A percentile compares a stretch with the other conserved stretches of the same genome.
Conservation (phyloP, 2,329 filamentous ascomycete species). For the Stemphylium vesicarium region DNA sequence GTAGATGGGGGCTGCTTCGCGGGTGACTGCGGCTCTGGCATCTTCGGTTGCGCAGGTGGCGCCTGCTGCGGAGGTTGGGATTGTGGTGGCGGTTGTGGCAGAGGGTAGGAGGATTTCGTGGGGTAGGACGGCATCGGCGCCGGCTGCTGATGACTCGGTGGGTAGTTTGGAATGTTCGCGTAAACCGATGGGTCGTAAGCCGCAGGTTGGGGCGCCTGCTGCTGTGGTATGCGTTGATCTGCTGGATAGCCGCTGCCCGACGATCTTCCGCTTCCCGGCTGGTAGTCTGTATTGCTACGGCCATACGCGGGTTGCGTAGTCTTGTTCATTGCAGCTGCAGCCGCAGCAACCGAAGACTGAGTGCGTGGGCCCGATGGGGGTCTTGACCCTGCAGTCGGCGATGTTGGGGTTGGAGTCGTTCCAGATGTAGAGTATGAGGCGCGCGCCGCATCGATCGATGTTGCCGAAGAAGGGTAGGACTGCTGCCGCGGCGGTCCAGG, state of each 20-base stretch:
- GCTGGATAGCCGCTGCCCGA: conserved; percentile 47
- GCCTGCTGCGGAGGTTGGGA: conserved; percentile 58
- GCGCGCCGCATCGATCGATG: conserved; percentile 57
- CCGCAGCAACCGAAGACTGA: conserved; percentile 56
- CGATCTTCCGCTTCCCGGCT: conserved; percentile 36
- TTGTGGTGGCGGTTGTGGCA: conserved; percentile 56
- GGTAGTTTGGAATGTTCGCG: conserved; percentile 56
- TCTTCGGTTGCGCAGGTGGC: conserved; percentile 53
- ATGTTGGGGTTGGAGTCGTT: conserved; percentile 50
- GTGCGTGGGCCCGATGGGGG: conserved; percentile 57
- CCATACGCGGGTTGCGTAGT: conserved; percentile 51
- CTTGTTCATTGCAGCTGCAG: conserved; percentile 56
- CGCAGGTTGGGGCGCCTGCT: conserved; percentile 58
- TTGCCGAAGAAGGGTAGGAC: conserved; percentile 49
- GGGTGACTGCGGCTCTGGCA: conserved; percentile 22
- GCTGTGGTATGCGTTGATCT: conserved; percentile 50
- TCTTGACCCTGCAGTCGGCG: conserved; percentile 54
- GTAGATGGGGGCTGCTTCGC: conserved; percentile 46
- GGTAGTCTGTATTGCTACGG: conserved; percentile 54
- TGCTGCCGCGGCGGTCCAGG: conserved; percentile 49
- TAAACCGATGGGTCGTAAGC: conserved; percentile 82
- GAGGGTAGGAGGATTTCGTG: conserved; percentile 45
- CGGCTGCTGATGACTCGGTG: conserved; percentile 41
- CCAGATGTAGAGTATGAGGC: conserved; percentile 51
- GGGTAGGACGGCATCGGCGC: conserved; percentile 38